Evolutionary conservation across 768 basidiomycete genomes (phyloP).

Genomic region (Mycena kentingensis): DNA sequence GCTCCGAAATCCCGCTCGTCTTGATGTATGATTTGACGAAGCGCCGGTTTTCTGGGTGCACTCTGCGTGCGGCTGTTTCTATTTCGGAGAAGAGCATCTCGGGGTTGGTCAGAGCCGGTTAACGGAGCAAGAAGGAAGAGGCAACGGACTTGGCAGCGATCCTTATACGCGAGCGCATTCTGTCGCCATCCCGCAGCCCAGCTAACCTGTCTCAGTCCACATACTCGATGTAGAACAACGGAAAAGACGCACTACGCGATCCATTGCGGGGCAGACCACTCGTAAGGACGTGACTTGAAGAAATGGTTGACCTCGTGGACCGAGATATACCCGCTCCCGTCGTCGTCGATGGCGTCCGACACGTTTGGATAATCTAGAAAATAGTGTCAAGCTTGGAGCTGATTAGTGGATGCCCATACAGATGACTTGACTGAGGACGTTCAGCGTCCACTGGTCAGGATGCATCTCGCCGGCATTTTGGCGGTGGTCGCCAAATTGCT

Average conservation of each 20-base stretch:
- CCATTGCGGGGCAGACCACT: constrained; percentile 29
- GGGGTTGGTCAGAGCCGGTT: neutral
- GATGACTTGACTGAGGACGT: constrained; percentile 23
- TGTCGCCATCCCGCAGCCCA: constrained; percentile 33
- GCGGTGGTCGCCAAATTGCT: constrained; percentile 19
- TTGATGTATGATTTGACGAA: constrained; percentile 19
- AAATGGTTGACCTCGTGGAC: constrained; percentile 29
- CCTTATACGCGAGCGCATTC: constrained; percentile 26
- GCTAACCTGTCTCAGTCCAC: constrained; percentile 15
- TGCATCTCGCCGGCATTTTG: constrained; percentile 6
- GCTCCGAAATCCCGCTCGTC: constrained; percentile 20
- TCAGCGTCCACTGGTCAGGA: constrained; percentile 20
- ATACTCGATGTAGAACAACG: neutral
- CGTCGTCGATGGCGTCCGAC: constrained; percentile 29
- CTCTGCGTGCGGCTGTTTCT: constrained; percentile 15
- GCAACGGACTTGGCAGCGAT: constrained; percentile 9
- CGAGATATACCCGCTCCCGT: constrained; percentile 28
- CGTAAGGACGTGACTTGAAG: constrained; percentile 23
- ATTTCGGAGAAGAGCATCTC: constrained; percentile 14
- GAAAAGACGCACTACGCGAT: constrained; percentile 16
- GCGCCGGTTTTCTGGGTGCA: constrained; percentile 18
- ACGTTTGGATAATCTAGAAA: constrained; percentile 28
- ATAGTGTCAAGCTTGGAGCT: neutral
- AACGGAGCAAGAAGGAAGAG: neutral
- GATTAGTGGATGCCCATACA: constrained; percentile 4